Evolutionary conservation across 176 grass and related monocot species (phyloP), one percentile per base, ranked within the genome.

Genomic region (Puccinellia tenuiflora): DNA sequence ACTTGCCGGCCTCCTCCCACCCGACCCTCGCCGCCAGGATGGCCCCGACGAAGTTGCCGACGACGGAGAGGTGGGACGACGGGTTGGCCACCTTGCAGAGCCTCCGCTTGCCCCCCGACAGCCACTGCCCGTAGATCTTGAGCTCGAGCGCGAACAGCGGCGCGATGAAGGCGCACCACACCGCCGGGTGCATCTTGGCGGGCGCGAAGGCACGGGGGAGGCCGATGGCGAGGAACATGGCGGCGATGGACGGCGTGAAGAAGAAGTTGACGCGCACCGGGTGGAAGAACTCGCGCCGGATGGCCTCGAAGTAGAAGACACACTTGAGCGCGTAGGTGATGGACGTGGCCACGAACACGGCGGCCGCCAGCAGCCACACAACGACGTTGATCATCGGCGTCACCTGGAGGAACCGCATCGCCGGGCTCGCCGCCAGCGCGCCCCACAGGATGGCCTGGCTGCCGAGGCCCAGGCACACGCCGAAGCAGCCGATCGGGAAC

Each of bases 61-160:
- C 90, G 59, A 98, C 96, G 18, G 96, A 91, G 43, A 98, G 96
- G 76, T 98, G 96, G 6, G 96, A 95, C 35, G 92, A 95, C 57
- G 92, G 96, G 85, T 98, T 95, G 73, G 92, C 96, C 87, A 98
- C 92, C 90, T 98, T 98, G 88, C 96, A 95, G 40, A 95, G 88
- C 76, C 96, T 73, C 33, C 96, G 89, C 89, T 98, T 98, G 30
- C 96, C 92, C 0, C 92, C 96, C 42, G 96, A 98, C 51, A 95
- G 84, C 96, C 96, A 98, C 80, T 95, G 96, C 15, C 96, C 92
- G 81, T 98, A 98, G 10, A 98, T 98, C 87, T 98, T 98, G 53
- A 98, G 73, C 92, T 98, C 92, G 1, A 98, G 96, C 60, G 80
- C 57, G 87, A 98, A 93, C 30, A 98, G 84, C 5, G 96, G 92